Evolutionary conservation across 2,329 filamentous ascomycete genomes (phyloP), one percentile per base, ranked within the genome.

Genomic region (Apiospora koreana): DNA sequence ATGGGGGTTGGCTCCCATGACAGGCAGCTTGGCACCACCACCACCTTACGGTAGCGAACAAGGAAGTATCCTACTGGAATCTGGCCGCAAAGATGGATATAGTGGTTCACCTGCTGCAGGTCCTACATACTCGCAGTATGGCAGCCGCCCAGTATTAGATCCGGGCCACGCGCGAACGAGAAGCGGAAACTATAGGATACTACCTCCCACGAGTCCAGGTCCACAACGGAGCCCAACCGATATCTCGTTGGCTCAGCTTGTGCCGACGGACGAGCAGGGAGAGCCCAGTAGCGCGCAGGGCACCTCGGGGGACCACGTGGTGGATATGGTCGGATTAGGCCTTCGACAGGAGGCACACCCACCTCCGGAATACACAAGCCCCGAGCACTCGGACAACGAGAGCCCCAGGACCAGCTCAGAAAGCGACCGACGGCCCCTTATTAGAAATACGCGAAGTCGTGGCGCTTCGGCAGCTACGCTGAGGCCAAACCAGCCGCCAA

Each of bases 41-140:
- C 96, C 96, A 67, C 96, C 96, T 1, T 99, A 99, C 79, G 96
- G 96, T 65, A 97, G 94, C 73, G 96, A 98, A 83, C 94, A 97
- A 82, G 96, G 96, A 76, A 98, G 95, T 79, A 98, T 99, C 75
- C 86, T 99, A 38, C 88, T 99, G 16, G 96, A 98, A 79, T 91
- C 94, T 7, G 96, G 96, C 16, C 88, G 87, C 73, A 92, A 92
- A 77, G 88, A 89, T 72, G 86, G 86, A 21, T 86, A 85, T 74
- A 81, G 83, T 2, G 78, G 80, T 23, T 77, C 84, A 71, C 78
- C 81, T 66, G 77, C 86, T 69, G 83, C 81, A 69, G 78, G 80
- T 8, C 84, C 88, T 74, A 83, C 84, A 67, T 76, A 78, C 71
- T 75, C 78, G 35, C 84, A 87, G 69, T 84, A 83, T 71, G 78